Conservation (phyloP, 768 basidiomycete species). For the Cubamyces sp. region DNA sequence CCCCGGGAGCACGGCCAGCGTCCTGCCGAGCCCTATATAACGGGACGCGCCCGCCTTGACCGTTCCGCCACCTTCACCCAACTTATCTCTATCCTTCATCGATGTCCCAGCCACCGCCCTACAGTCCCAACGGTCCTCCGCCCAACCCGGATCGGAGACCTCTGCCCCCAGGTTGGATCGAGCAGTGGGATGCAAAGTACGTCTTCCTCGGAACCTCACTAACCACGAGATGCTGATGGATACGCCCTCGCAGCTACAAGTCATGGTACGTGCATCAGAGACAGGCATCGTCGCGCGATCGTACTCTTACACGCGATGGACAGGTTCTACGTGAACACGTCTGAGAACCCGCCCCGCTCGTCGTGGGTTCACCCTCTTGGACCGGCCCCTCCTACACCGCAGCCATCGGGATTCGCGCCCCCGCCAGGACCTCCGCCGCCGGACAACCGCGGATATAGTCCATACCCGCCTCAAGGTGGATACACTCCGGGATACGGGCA, state of each 20-base stretch:
- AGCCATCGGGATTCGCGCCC: slow-evolving; percentile 36
- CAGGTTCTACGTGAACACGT: slow-evolving; percentile 82
- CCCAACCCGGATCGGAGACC: slow-evolving; percentile 51
- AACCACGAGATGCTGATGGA: slow-evolving; percentile 22
- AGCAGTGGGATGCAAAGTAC: slow-evolving; percentile 70
- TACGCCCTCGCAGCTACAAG: slow-evolving; percentile 51
- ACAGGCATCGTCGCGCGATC: background rate
- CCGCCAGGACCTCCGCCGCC: slow-evolving; percentile 52
- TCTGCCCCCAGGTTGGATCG: slow-evolving; percentile 70
- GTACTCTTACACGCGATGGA: background rate
- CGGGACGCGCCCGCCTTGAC: slow-evolving; percentile 12
- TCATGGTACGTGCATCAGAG: slow-evolving; percentile 53
- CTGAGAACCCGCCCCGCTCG: slow-evolving; percentile 61
- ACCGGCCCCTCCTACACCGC: slow-evolving; percentile 41
- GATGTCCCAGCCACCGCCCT: slow-evolving; percentile 52
- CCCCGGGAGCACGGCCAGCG: slow-evolving; percentile 20
- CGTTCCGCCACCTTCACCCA: slow-evolving; percentile 13
- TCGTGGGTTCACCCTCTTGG: slow-evolving; percentile 76
- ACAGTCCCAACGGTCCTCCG: slow-evolving; percentile 27
- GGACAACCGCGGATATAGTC: slow-evolving; percentile 36
- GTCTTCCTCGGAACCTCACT: slow-evolving; percentile 37
- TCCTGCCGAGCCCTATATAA: slow-evolving; percentile 22
- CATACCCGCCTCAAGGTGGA: slow-evolving; percentile 32
- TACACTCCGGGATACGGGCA: slow-evolving; percentile 23
- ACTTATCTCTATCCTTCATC: slow-evolving; percentile 26